Evolutionary conservation across 495 filamentous ascomycete species (phyloP).

Genomic region (Aspergillus sclerotiicarbonarius): DNA sequence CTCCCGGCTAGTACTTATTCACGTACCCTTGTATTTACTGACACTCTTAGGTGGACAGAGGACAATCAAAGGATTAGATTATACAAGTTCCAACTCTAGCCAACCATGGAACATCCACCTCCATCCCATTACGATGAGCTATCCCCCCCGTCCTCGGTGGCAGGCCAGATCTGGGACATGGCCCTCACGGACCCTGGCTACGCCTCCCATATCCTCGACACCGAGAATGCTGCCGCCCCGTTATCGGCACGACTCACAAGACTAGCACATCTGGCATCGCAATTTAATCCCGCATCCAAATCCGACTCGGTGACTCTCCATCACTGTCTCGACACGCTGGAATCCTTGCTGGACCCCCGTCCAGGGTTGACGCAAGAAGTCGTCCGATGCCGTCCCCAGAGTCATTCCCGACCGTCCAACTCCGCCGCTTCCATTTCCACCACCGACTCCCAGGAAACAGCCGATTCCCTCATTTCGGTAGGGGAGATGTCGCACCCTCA

Average conservation of each 20-base stretch:
- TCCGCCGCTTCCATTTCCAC: not conserved
- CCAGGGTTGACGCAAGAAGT: slow-evolving; percentile 22
- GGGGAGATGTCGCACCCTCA: slow-evolving; percentile 16
- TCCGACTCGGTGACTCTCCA: slow-evolving; percentile 25
- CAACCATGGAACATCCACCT: slow-evolving; percentile 6
- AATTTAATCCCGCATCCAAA: slow-evolving; percentile 9
- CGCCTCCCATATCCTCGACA: not conserved
- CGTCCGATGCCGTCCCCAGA: slow-evolving; percentile 16
- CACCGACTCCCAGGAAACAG: not conserved
- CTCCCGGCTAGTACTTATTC: not conserved
- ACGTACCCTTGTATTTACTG: not conserved
- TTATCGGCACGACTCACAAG: slow-evolving; percentile 27
- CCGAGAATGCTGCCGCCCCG: not conserved
- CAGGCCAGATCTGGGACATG: slow-evolving; percentile 9
- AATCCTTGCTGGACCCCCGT: slow-evolving; percentile 30
- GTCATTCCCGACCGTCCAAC: not conserved
- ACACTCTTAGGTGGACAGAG: not conserved
- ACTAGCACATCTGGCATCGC: slow-evolving; percentile 25
- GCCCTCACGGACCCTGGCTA: not conserved
- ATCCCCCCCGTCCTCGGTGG: slow-evolving; percentile 15
- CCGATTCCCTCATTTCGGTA: slow-evolving; percentile 2
- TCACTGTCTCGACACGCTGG: slow-evolving; percentile 32
- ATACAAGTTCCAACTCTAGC: not conserved
- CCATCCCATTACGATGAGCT: slow-evolving; percentile 8
- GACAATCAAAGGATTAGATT: not conserved